phyloP scores from a whole-genome alignment of 2,329 filamentous ascomycete species.

The Talaromyces sp. region DNA sequence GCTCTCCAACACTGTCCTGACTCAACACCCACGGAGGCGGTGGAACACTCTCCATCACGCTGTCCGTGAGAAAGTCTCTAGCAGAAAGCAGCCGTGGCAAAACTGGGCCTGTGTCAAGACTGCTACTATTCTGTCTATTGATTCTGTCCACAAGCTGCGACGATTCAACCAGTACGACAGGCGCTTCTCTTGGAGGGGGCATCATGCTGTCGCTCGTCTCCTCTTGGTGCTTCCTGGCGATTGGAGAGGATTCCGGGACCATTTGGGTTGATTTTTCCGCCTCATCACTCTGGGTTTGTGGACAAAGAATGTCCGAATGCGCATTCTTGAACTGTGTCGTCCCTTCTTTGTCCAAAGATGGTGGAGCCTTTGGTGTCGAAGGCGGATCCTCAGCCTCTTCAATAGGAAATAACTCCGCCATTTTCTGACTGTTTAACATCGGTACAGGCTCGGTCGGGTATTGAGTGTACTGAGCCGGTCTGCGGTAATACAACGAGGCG shows the following conservation, averaged over 20 bases:
- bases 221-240: slow-evolving; percentile 17
- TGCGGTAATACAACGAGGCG: slow-evolving; percentile 34
- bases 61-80: slow-evolving; percentile 37
- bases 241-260: slow-evolving; percentile 38
- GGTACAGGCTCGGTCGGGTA: slow-evolving; percentile 34
- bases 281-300: slow-evolving; percentile 10
- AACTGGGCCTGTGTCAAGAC: slow-evolving; percentile 11
- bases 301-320: slow-evolving; percentile 5
- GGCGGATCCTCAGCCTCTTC: not conserved
- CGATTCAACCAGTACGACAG: slow-evolving; percentile 37
- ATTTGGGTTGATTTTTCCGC: slow-evolving; percentile 25
- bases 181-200: slow-evolving; percentile 19
- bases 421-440: slow-evolving; percentile 29
- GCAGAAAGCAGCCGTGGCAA: slow-evolving; percentile 23
- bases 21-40: slow-evolving; percentile 36
- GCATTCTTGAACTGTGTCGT: slow-evolving; percentile 8
- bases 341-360: slow-evolving; percentile 11
- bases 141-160: slow-evolving; percentile 32
- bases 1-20: slow-evolving; percentile 35
- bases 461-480: slow-evolving; percentile 31
- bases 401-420: slow-evolving; percentile 34
- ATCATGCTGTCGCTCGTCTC: slow-evolving; percentile 13
- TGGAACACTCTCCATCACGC: slow-evolving; percentile 41
- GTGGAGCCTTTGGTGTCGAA: slow-evolving; percentile 15
- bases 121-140: slow-evolving; percentile 12